These are phyloP conservation scores for Trichoderma koningiopsis DNA, from an alignment of 2,329 filamentous ascomycete species.

Conservation along the genomic window DNA sequence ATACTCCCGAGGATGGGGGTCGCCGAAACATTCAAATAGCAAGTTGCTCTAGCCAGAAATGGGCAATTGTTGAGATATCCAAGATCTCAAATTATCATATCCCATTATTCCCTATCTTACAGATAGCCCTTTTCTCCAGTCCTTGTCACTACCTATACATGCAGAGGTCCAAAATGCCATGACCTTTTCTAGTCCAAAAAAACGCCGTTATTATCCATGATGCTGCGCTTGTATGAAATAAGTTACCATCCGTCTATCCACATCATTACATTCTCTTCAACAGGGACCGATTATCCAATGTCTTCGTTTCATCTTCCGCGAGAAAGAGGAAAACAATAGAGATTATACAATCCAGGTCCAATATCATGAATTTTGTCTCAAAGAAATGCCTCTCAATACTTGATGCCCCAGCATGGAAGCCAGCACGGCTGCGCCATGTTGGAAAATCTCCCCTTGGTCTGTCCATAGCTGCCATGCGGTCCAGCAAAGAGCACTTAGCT, in stretches of 20 bases:
- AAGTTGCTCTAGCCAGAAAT: background rate
- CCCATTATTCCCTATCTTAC: background rate
- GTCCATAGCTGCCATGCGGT: slow-evolving; percentile 38
- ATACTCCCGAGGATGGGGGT: background rate
- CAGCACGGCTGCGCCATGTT: slow-evolving; percentile 37
- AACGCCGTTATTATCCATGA: background rate
- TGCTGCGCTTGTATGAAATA: background rate
- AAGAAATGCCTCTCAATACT: slow-evolving; percentile 7
- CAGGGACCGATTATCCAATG: background rate
- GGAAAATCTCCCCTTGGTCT: slow-evolving; percentile 30
- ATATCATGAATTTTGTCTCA: background rate
- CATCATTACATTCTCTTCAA: background rate
- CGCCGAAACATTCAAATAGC: background rate
- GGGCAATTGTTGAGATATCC: background rate
- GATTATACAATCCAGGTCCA: background rate
- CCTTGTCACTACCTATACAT: background rate
- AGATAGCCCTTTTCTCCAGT: background rate
- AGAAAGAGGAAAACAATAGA: background rate
- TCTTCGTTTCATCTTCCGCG: background rate
- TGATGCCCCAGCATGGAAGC: slow-evolving; percentile 39
- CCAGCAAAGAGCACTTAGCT: slow-evolving; percentile 41
- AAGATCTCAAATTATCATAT: background rate
- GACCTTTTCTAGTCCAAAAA: slow-evolving; percentile 2
- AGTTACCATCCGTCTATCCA: background rate
- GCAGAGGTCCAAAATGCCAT: slow-evolving; percentile 1